Evolutionary conservation across 2,329 filamentous ascomycete species (phyloP).

Genomic region (Arthroderma sp.): DNA sequence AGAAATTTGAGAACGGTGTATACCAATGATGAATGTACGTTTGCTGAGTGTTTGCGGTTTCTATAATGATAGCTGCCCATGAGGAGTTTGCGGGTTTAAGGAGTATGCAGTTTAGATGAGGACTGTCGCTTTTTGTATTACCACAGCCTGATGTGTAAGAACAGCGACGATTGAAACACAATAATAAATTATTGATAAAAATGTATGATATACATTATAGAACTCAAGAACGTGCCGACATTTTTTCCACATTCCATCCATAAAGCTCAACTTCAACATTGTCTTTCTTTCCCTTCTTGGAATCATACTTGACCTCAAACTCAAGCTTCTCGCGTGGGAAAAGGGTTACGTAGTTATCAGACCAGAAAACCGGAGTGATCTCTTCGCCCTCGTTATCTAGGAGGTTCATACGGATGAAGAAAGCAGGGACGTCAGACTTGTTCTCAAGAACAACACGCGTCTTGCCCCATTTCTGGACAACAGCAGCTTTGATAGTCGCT

Average conservation of each 20-base stretch:
- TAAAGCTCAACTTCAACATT: neutral
- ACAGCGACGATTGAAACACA: no score
- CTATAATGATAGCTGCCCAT: neutral
- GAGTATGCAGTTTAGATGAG: no score
- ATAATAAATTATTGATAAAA: no score
- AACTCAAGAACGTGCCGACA: neutral
- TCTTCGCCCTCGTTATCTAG: conserved; percentile 28
- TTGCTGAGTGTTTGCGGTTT: neutral
- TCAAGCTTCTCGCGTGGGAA: conserved; percentile 43
- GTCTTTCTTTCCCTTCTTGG: neutral
- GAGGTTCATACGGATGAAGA: conserved; percentile 43
- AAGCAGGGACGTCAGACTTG: conserved; percentile 38
- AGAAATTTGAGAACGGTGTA: conserved; percentile 63
- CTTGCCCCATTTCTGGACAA: conserved; percentile 5
- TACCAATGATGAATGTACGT: conserved; percentile 26
- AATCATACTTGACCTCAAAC: conserved; percentile 21
- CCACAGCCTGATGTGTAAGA: no score
- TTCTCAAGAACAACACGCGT: conserved; percentile 39
- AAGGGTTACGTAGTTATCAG: conserved; percentile 50
- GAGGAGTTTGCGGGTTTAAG: neutral
- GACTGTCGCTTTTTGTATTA: no score
- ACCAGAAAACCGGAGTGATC: conserved; percentile 46
- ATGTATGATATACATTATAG: no score
- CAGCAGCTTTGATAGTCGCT: conserved; percentile 25
- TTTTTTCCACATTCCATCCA: conserved; percentile 2